A percentile compares a stretch with the other conserved stretches of the same genome.
phyloP scores from a whole-genome alignment of 495 filamentous ascomycete genomes.

The Aspergillus baeticus region DNA sequence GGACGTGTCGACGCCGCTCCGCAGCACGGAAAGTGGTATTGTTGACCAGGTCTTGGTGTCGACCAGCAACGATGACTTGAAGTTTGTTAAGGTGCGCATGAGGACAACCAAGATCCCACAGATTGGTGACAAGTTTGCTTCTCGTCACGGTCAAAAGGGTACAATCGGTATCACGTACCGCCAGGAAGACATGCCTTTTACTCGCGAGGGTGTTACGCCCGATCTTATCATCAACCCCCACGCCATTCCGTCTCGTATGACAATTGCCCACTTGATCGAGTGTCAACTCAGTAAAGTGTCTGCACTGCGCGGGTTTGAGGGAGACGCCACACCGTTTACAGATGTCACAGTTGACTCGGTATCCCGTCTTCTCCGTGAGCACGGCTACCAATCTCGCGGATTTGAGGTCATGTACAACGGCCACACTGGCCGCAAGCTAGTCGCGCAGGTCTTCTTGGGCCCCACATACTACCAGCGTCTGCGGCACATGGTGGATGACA shows the following conservation, averaged over 20 bases:
- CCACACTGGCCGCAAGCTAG: slow-evolving; percentile 89
- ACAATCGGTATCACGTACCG: slow-evolving; percentile 98
- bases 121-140: slow-evolving; percentile 99
- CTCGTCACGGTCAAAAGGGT: slow-evolving; percentile 98
- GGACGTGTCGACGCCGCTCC: slow-evolving; percentile 89
- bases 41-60: slow-evolving; percentile 91
- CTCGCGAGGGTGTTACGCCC: slow-evolving; percentile 82
- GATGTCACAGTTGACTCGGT: slow-evolving; percentile 94
- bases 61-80: slow-evolving; percentile 78
- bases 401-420: slow-evolving; percentile 99
- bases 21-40: slow-evolving; percentile 95
- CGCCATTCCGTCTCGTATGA: slow-evolving; percentile 99
- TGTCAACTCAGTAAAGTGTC: slow-evolving; percentile 96
- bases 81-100: slow-evolving; percentile 95
- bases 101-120: slow-evolving; percentile 97
- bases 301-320: slow-evolving; percentile 84
- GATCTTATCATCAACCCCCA: slow-evolving; percentile 99
- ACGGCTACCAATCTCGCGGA: slow-evolving; percentile 93
- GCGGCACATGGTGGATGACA: slow-evolving; percentile 99
- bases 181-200: slow-evolving; percentile 99
- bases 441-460: slow-evolving; percentile 92
- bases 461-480: slow-evolving; percentile 99
- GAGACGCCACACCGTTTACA: slow-evolving; percentile 97
- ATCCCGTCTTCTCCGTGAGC: slow-evolving; percentile 82
- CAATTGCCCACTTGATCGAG: slow-evolving; percentile 99